phyloP scores from a whole-genome alignment of 345 rosid genomes.

The Pugionium cornutum region DNA sequence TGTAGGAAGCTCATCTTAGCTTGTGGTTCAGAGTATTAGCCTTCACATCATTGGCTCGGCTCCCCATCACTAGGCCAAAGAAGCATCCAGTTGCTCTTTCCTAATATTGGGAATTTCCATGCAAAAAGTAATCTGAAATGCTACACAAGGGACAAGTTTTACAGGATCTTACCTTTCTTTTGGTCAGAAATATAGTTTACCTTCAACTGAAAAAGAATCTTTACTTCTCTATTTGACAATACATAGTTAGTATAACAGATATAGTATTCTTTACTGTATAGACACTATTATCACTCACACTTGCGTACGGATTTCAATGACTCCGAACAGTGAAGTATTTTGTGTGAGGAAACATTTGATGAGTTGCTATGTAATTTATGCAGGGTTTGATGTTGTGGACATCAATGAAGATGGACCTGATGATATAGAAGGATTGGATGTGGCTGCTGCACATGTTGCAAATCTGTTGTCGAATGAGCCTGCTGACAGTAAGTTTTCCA shows the following conservation, averaged over 20 bases:
- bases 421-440: constrained; percentile 87
- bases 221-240: constrained; percentile 2
- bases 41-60: neutral
- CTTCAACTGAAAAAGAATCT: neutral
- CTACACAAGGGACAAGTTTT: too few species aligned
- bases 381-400: constrained; percentile 96
- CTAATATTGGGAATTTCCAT: too few species aligned
- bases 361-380: constrained; percentile 26
- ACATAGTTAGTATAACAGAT: neutral
- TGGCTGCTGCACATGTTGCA: constrained; percentile 91
- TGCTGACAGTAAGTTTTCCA: constrained; percentile 71
- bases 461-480: constrained; percentile 91
- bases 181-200: constrained; percentile 9
- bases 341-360: constrained; percentile 14
- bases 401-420: constrained; percentile 82
- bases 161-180: neutral
- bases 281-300: constrained; percentile 7
- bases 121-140: too few species aligned
- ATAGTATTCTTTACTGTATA: neutral
- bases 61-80: constrained; percentile 1
- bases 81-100: too few species aligned
- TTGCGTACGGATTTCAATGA: neutral
- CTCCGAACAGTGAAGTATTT: neutral
- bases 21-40: neutral
- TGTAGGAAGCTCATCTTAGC: constrained; percentile 15